These are phyloP conservation scores for Lentinus tigrinus DNA, from an alignment of 768 basidiomycete species.

Conservation along the genomic window DNA sequence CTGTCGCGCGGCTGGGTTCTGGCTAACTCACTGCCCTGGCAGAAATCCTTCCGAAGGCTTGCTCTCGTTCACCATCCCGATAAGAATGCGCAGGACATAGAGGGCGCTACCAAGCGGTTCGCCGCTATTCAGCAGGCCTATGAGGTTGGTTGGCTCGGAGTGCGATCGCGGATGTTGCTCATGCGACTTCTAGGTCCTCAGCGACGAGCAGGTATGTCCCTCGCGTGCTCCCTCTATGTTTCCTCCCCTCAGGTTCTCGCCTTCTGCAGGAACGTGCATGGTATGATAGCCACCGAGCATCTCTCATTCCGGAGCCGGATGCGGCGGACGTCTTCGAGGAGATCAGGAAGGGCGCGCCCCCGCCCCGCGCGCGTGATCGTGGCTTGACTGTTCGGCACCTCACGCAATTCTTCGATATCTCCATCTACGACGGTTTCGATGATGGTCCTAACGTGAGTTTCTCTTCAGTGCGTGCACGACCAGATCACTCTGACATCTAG, in stretches of 20 bases:
- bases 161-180: not conserved
- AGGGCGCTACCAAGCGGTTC: constrained; percentile 85
- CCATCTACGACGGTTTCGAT: constrained; percentile 63
- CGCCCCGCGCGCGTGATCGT: constrained; percentile 56
- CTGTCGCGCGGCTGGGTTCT: not conserved
- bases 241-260: not conserved
- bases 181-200: constrained; percentile 61
- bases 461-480: not conserved
- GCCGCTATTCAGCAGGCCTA: constrained; percentile 92
- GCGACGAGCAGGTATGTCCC: constrained; percentile 82
- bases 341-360: constrained; percentile 66
- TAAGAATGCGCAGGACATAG: constrained; percentile 81
- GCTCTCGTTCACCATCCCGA: constrained; percentile 87
- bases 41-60: constrained; percentile 83
- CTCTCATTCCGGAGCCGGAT: constrained; percentile 78
- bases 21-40: not conserved
- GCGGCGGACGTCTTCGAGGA: constrained; percentile 84
- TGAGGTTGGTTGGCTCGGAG: constrained; percentile 56
- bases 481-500: not conserved
- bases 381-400: constrained; percentile 83
- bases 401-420: constrained; percentile 78
- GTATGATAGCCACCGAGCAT: constrained; percentile 92
- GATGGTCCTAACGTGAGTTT: constrained; percentile 57
- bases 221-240: not conserved
- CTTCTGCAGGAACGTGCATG: constrained; percentile 91